Evolutionary conservation across 2,329 filamentous ascomycete species (phyloP).

Genomic region (Penicillium sp.): DNA sequence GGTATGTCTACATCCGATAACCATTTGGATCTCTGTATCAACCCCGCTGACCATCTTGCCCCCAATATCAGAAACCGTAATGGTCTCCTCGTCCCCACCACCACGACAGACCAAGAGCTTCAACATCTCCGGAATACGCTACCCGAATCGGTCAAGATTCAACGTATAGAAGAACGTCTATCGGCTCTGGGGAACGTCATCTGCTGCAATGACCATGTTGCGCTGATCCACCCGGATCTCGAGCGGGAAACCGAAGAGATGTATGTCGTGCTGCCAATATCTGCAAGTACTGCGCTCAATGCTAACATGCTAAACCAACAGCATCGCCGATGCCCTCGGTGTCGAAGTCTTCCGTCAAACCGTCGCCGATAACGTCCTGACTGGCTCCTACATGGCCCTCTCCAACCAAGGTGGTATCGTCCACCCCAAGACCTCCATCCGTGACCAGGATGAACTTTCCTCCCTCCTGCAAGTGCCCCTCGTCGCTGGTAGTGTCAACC

Average conservation of each 20-base stretch:
- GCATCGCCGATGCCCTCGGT: constrained; percentile 72
- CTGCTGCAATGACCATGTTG: constrained; percentile 91
- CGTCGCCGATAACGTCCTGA: constrained; percentile 91
- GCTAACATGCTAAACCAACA: too few species aligned
- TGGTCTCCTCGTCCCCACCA: constrained; percentile 89
- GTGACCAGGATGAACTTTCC: constrained; percentile 95
- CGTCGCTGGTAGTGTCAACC: constrained; percentile 87
- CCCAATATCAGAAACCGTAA: constrained; percentile 83
- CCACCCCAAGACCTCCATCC: constrained; percentile 91
- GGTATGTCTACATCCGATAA: too few species aligned
- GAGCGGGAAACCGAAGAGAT: constrained; percentile 99
- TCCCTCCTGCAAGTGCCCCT: constrained; percentile 89
- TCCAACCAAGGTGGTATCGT: constrained; percentile 95
- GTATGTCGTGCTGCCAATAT: too few species aligned
- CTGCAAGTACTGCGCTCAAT: too few species aligned
- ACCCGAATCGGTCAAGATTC: constrained; percentile 83
- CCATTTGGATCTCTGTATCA: too few species aligned
- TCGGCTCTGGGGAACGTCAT: constrained; percentile 98
- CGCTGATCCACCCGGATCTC: constrained; percentile 87
- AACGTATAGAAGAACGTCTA: constrained; percentile 92
- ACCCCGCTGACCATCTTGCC: neutral
- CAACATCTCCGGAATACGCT: constrained; percentile 93
- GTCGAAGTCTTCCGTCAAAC: constrained; percentile 66
- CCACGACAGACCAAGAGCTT: constrained; percentile 93
- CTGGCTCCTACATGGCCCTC: constrained; percentile 90